Conservation (phyloP, 768 basidiomycete species). For the Phaeotremella fagi region DNA sequence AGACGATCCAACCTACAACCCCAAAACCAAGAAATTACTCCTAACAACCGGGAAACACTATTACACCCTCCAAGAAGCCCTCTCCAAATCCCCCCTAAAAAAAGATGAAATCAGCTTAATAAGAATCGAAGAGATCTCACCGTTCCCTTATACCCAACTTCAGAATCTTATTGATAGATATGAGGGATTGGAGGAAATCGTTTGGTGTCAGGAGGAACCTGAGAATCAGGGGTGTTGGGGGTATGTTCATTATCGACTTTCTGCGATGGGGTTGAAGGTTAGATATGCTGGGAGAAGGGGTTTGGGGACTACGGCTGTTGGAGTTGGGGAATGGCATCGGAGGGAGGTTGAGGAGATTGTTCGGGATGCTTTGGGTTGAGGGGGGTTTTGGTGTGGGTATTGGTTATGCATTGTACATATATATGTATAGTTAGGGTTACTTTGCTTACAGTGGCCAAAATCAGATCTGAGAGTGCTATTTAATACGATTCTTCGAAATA, state of each 20-base stretch:
- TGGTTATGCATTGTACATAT: no score
- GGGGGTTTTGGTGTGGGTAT: not conserved
- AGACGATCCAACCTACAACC: constrained; percentile 20
- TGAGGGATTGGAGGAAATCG: constrained; percentile 48
- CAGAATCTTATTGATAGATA: constrained; percentile 54
- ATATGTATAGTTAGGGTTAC: no score
- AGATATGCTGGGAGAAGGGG: constrained; percentile 64
- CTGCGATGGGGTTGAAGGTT: constrained; percentile 55
- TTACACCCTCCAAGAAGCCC: constrained; percentile 60
- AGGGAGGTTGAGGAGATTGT: constrained; percentile 63
- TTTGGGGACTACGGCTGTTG: constrained; percentile 72
- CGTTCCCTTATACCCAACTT: constrained; percentile 71
- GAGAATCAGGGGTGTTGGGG: constrained; percentile 77
- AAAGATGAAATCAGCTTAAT: constrained; percentile 57
- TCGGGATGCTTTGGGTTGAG: constrained; percentile 41
- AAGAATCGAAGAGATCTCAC: constrained; percentile 78
- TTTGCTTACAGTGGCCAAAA: no score
- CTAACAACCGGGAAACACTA: constrained; percentile 78
- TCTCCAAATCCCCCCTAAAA: constrained; percentile 47
- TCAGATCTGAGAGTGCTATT: no score
- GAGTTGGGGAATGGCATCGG: constrained; percentile 64
- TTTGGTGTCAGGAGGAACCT: constrained; percentile 83
- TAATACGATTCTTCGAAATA: no score
- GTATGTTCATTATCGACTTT: constrained; percentile 62
- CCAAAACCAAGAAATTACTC: constrained; percentile 60